Evolutionary conservation across 306 rosid species (phyloP).

Genomic region (Ormosia emarginata): DNA sequence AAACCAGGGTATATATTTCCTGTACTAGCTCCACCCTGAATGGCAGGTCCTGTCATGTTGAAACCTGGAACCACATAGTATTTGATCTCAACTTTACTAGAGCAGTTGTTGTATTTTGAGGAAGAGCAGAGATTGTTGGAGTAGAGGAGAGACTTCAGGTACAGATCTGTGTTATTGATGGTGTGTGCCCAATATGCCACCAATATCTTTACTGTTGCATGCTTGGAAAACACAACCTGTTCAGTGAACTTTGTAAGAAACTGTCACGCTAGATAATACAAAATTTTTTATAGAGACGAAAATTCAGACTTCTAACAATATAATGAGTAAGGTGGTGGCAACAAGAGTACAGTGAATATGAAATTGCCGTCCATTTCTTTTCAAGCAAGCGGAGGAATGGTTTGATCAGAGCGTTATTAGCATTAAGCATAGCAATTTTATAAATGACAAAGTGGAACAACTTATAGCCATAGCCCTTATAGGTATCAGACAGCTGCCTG

Average conservation of each 20-base stretch:
- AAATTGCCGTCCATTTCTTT: neutral
- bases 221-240: slow-evolving; percentile 75
- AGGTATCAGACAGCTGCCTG: too few relatives aligned
- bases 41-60: slow-evolving; percentile 81
- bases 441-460: too few relatives aligned
- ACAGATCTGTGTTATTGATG: slow-evolving; percentile 60
- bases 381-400: too few relatives aligned
- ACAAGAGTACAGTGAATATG: neutral
- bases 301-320: neutral
- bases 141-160: slow-evolving; percentile 75
- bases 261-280: too few relatives aligned
- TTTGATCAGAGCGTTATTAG: too few relatives aligned
- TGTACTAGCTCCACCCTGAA: slow-evolving; percentile 41
- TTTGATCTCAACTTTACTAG: slow-evolving; percentile 86
- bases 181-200: slow-evolving; percentile 87
- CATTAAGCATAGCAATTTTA: too few relatives aligned
- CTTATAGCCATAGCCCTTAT: too few relatives aligned
- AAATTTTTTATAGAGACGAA: neutral
- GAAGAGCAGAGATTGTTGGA: slow-evolving; percentile 81
- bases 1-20: slow-evolving; percentile 69
- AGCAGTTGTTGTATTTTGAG: slow-evolving; percentile 62
- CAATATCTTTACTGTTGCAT: slow-evolving; percentile 73
- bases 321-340: neutral
- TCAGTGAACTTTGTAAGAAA: neutral
- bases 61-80: slow-evolving; percentile 79